These are phyloP conservation scores for Claviceps lovelessii DNA, from an alignment of 2,329 filamentous ascomycete species.

Conservation along the genomic window DNA sequence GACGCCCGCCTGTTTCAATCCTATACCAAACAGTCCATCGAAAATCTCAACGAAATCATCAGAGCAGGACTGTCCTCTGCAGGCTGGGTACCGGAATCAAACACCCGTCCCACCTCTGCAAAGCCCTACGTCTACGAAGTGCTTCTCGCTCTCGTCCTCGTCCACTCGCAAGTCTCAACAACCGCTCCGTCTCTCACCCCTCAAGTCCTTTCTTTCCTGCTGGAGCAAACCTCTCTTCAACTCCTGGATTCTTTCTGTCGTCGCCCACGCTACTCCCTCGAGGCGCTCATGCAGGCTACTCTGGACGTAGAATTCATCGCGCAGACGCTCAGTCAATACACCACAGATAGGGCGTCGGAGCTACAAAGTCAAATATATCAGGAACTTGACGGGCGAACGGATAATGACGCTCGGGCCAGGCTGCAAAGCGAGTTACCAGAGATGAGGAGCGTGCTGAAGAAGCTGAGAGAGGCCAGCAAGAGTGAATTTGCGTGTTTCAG, in stretches of 20 bases:
- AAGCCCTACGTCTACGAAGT: slow-evolving; percentile 81
- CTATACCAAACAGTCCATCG: slow-evolving; percentile 68
- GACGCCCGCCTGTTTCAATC: slow-evolving; percentile 83
- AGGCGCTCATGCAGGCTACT: slow-evolving; percentile 88
- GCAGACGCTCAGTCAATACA: slow-evolving; percentile 83
- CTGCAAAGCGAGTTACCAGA: slow-evolving; percentile 80
- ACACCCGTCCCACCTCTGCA: slow-evolving; percentile 54
- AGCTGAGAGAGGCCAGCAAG: slow-evolving; percentile 63
- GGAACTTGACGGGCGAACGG: slow-evolving; percentile 76
- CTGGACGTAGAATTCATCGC: slow-evolving; percentile 94
- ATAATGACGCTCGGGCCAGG: slow-evolving; percentile 65
- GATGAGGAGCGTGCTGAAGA: slow-evolving; percentile 78
- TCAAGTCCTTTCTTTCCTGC: slow-evolving; percentile 71
- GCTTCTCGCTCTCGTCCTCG: slow-evolving; percentile 71
- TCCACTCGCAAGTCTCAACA: slow-evolving; percentile 80
- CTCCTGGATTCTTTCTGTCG: slow-evolving; percentile 69
- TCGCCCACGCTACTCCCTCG: slow-evolving; percentile 55
- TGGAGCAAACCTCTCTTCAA: slow-evolving; percentile 66
- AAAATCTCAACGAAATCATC: slow-evolving; percentile 55
- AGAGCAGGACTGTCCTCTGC: slow-evolving; percentile 55
- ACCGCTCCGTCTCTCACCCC: slow-evolving; percentile 62
- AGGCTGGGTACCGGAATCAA: slow-evolving; percentile 51
- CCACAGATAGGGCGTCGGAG: slow-evolving; percentile 65
- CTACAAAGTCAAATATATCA: slow-evolving; percentile 85
- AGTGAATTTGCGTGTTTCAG: slow-evolving; percentile 81